A percentile compares a stretch with the other conserved stretches of the same genome.
These are phyloP conservation scores for Aureobasidium subglaciale DNA, from an alignment of 2,329 filamentous ascomycete genomes.

Conservation along the genomic window DNA sequence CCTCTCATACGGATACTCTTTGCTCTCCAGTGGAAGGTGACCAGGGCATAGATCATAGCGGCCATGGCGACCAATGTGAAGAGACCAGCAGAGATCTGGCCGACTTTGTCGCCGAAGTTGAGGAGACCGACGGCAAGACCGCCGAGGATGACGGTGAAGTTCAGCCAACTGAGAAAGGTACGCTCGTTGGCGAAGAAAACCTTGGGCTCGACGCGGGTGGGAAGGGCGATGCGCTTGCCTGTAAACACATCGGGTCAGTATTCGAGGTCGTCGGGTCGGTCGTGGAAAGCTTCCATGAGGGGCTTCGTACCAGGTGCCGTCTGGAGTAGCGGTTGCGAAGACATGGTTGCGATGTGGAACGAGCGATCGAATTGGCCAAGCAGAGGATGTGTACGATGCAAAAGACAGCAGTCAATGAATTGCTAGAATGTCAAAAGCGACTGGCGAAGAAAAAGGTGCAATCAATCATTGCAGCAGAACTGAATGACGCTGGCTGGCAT, in stretches of 20 bases:
- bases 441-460: constrained; percentile 20
- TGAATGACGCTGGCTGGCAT: neutral
- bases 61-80: constrained; percentile 94
- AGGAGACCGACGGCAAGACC: constrained; percentile 93
- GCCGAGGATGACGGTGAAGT: constrained; percentile 97
- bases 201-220: constrained; percentile 96
- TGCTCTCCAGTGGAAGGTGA: constrained; percentile 95
- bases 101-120: constrained; percentile 93
- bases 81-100: constrained; percentile 85
- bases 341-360: constrained; percentile 56
- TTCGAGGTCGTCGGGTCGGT: neutral
- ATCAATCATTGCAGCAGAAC: constrained; percentile 12
- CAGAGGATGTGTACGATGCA: neutral
- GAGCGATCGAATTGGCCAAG: neutral
- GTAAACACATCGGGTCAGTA: constrained; percentile 15
- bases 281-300: neutral
- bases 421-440: constrained; percentile 8
- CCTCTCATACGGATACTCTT: constrained; percentile 85
- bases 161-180: constrained; percentile 98
- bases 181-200: constrained; percentile 99
- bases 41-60: constrained; percentile 88
- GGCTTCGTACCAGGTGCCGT: constrained; percentile 69
- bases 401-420: neutral
- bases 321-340: constrained; percentile 90
- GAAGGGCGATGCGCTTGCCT: constrained; percentile 98